Evolutionary conservation across 495 filamentous ascomycete species (phyloP).

Genomic region (Neurospora sp.): DNA sequence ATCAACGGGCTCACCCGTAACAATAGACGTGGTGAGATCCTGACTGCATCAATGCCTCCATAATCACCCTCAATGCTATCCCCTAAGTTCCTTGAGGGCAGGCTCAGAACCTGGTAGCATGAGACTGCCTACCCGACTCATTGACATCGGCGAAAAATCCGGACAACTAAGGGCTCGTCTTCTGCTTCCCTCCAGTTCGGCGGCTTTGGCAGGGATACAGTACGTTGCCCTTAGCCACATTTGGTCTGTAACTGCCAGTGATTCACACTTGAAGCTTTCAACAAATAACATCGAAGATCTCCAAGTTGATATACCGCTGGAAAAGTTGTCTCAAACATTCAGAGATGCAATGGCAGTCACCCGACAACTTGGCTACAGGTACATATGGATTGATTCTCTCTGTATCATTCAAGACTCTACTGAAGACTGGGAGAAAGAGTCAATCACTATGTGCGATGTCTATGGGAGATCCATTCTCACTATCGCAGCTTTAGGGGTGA

Average conservation of each 20-base stretch:
- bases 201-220: not conserved
- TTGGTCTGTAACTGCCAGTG: not conserved
- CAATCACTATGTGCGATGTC: not conserved
- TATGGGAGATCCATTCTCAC: not conserved
- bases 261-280: not conserved
- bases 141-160: not conserved
- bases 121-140: not conserved
- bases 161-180: not conserved
- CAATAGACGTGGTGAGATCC: not conserved
- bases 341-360: not conserved
- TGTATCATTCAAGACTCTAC: not conserved
- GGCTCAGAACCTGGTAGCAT: not conserved
- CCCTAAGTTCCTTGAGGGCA: rapidly evolving
- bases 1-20: not conserved
- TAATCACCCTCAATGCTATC: not conserved
- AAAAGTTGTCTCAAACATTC: not conserved
- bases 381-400: not conserved
- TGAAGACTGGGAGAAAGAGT: not conserved
- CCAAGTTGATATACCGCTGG: not conserved
- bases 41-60: not conserved
- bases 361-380: not conserved
- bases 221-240: not conserved
- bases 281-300: not conserved
- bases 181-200: not conserved
- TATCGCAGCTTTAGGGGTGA: not conserved